Percentiles rank a stretch among this genome's conserved stretches.
Evolutionary conservation across 2,329 filamentous ascomycete genomes (phyloP).

Genomic region (Penicillium crustosum): DNA sequence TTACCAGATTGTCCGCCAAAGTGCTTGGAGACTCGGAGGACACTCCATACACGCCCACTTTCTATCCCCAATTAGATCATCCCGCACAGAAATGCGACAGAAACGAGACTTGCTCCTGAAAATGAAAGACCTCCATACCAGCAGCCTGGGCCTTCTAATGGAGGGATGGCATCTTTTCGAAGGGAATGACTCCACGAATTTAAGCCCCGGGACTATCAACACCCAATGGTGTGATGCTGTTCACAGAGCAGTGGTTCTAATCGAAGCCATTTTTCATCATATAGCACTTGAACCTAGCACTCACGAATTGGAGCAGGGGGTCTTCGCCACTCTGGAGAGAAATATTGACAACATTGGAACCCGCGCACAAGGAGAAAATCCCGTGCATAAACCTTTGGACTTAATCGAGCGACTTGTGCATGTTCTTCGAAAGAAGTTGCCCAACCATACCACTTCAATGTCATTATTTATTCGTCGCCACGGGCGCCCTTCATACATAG

Average conservation of each 20-base stretch:
- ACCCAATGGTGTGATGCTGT: constrained; percentile 71
- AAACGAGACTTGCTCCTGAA: constrained; percentile 72
- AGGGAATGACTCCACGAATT: constrained; percentile 56
- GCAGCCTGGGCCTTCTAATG: constrained; percentile 81
- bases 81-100: constrained; percentile 69
- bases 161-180: constrained; percentile 77
- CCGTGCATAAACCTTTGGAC: constrained; percentile 44
- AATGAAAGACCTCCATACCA: constrained; percentile 77
- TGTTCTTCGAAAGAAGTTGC: constrained; percentile 68
- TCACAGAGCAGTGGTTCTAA: constrained; percentile 76
- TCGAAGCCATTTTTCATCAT: constrained; percentile 79
- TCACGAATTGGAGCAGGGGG: constrained; percentile 56
- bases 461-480: constrained; percentile 59
- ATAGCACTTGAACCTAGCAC: constrained; percentile 60
- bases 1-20: constrained; percentile 76
- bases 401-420: constrained; percentile 42
- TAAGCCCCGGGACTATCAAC: constrained; percentile 40
- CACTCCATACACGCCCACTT: constrained; percentile 69
- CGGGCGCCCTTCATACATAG: constrained; percentile 70
- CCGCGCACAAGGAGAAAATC: constrained; percentile 9
- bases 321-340: constrained; percentile 60
- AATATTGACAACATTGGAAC: constrained; percentile 53
- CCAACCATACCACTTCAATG: constrained; percentile 62
- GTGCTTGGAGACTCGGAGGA: constrained; percentile 68
- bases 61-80: constrained; percentile 74